phyloP scores from a whole-genome alignment of 1,284 basidiomycete genomes.

The Cryptococcus sp. region DNA sequence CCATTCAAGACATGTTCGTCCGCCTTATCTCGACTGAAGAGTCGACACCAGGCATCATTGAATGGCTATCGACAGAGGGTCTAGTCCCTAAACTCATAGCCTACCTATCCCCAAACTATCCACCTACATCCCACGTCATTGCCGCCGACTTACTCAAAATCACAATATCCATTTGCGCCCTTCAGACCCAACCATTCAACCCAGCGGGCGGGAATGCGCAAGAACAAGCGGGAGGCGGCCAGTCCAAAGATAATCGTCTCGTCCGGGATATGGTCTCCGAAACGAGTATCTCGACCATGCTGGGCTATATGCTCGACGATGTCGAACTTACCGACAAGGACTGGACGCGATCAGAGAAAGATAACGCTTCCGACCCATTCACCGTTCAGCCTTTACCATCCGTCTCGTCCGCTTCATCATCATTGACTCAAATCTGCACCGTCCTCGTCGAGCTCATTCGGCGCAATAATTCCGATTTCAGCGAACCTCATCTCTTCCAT shows the following conservation, averaged over 20 bases:
- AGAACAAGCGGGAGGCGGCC: constrained; percentile 47
- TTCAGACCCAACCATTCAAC: constrained; percentile 61
- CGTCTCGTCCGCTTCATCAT: constrained; percentile 74
- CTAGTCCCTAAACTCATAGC: constrained; percentile 78
- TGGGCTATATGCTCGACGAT: constrained; percentile 74
- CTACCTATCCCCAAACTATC: constrained; percentile 73
- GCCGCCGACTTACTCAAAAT: constrained; percentile 90
- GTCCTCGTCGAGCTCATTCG: constrained; percentile 94
- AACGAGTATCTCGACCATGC: constrained; percentile 67
- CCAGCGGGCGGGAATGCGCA: constrained; percentile 59
- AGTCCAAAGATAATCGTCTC: constrained; percentile 63
- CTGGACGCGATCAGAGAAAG: constrained; percentile 25
- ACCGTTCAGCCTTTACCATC: constrained; percentile 55
- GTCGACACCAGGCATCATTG: constrained; percentile 75
- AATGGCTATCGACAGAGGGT: constrained; percentile 85
- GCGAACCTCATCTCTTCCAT: constrained; percentile 97
- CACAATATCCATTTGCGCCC: constrained; percentile 89
- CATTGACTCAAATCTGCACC: constrained; percentile 80
- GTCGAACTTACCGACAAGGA: constrained; percentile 50
- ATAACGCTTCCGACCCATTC: constrained; percentile 32
- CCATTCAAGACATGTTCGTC: constrained; percentile 87
- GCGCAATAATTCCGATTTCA: constrained; percentile 98
- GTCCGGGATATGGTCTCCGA: constrained; percentile 82
- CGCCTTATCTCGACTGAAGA: constrained; percentile 89
- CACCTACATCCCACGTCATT: constrained; percentile 75